Evolutionary conservation across 2,329 filamentous ascomycete species (phyloP).

Genomic region (Rhinocladiella similis): DNA sequence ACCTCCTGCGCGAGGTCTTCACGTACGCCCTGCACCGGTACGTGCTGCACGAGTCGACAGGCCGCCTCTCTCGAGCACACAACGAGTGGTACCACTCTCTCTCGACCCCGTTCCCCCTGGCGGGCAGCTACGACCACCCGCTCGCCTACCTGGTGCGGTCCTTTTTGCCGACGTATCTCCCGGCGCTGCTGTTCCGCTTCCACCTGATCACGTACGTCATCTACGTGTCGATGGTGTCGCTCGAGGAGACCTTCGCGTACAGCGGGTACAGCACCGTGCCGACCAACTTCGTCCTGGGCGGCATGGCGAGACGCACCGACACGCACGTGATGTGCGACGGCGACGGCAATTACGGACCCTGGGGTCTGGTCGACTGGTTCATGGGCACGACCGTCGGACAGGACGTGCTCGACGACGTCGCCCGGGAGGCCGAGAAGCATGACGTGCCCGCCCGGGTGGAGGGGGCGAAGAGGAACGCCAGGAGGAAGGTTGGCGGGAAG

Average conservation of each 20-base stretch:
- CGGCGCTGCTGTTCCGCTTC: conserved; percentile 58
- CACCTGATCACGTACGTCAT: conserved; percentile 62
- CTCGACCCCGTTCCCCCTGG: conserved; percentile 54
- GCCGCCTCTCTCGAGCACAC: conserved; percentile 43
- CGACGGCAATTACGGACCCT: conserved; percentile 46
- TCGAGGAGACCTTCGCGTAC: conserved; percentile 62
- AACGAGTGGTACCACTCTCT: conserved; percentile 58
- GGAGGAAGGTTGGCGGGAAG: conserved; percentile 18
- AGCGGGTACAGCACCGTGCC: conserved; percentile 61
- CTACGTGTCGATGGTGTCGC: conserved; percentile 54
- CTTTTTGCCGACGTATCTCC: conserved; percentile 58
- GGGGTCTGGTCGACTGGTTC: conserved; percentile 48
- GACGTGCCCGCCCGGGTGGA: conserved; percentile 36
- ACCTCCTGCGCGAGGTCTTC: conserved; percentile 62
- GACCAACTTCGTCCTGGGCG: conserved; percentile 57
- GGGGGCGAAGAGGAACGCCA: conserved; percentile 33
- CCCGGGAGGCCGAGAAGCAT: conserved; percentile 40
- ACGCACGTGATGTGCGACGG: conserved; percentile 53
- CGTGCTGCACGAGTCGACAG: conserved; percentile 57
- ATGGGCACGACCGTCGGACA: conserved; percentile 42
- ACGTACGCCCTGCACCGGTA: conserved; percentile 75
- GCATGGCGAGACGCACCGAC: conserved; percentile 59
- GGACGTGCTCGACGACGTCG: conserved; percentile 53
- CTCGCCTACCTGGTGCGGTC: conserved; percentile 53
- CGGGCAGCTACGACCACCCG: conserved; percentile 63